Conservation (phyloP, 306 rosid species). For the Trifolium fragiferum region DNA sequence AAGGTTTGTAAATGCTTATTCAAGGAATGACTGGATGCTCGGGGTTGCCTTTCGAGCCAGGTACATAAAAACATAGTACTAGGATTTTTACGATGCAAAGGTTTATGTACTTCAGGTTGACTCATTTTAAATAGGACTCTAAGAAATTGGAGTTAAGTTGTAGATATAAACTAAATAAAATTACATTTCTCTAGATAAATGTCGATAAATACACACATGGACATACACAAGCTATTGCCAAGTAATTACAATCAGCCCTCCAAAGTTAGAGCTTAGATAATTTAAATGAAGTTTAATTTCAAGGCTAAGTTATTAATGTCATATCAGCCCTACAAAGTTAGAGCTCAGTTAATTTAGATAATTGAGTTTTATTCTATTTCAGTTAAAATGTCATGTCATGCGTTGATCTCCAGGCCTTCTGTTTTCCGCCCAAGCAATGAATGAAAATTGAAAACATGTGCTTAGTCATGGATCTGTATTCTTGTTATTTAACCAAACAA, state of each 20-base stretch:
- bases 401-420: not conserved
- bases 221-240: not conserved
- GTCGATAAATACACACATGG: not conserved
- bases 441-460: not conserved
- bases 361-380: not conserved
- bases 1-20: slow-evolving; percentile 72
- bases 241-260: not conserved
- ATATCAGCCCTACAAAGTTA: slow-evolving; percentile 1
- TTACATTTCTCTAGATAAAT: not conserved
- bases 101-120: not conserved
- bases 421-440: not conserved
- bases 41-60: slow-evolving; percentile 73
- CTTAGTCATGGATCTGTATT: not conserved
- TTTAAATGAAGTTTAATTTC: not conserved
- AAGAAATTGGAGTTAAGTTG: too few species aligned
- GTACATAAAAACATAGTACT: slow-evolving; percentile 43
- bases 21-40: slow-evolving; percentile 66
- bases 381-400: not conserved
- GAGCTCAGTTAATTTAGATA: not conserved
- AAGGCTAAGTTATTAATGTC: not conserved
- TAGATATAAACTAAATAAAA: not conserved
- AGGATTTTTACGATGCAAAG: slow-evolving; percentile 7
- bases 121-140: too few species aligned
- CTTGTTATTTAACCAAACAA: not conserved
- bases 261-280: not conserved